phyloP scores from a whole-genome alignment of 2,329 filamentous ascomycete genomes.

The Diaporthe helianthi region DNA sequence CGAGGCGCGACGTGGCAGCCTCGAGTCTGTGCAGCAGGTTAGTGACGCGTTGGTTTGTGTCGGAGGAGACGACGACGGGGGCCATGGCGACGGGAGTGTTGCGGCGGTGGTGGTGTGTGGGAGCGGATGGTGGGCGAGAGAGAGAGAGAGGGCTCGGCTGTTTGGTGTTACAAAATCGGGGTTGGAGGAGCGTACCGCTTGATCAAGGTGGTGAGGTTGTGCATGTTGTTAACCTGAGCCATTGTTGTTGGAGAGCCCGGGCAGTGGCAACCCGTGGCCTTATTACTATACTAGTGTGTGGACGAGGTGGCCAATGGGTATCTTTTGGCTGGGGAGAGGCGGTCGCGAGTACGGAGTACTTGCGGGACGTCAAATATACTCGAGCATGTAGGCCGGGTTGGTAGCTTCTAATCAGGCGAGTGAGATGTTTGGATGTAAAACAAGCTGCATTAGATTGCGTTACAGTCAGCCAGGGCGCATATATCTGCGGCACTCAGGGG shows the following conservation, averaged over 20 bases:
- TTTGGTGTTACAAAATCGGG: background rate
- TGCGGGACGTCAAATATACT: slow-evolving; percentile 10
- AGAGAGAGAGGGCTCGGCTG: slow-evolving; percentile 19
- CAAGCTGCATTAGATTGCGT: slow-evolving; percentile 16
- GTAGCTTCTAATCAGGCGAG: slow-evolving; percentile 7
- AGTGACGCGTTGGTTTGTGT: slow-evolving; percentile 50
- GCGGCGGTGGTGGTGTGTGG: slow-evolving; percentile 1
- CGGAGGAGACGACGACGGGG: slow-evolving; percentile 35
- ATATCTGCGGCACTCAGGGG: slow-evolving; percentile 23
- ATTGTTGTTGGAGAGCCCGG: slow-evolving; percentile 27
- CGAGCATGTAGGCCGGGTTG: background rate
- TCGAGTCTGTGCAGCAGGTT: slow-evolving; percentile 76
- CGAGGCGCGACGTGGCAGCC: slow-evolving; percentile 92
- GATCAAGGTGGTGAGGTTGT: slow-evolving; percentile 96
- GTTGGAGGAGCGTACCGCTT: slow-evolving; percentile 75
- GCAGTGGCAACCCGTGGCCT: slow-evolving; percentile 31
- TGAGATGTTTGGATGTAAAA: slow-evolving; percentile 17
- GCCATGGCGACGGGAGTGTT: slow-evolving; percentile 30
- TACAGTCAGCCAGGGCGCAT: slow-evolving; percentile 20
- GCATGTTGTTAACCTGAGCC: slow-evolving; percentile 72
- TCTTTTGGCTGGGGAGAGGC: slow-evolving; percentile 23
- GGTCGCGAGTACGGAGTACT: slow-evolving; percentile 27
- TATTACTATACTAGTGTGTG: background rate
- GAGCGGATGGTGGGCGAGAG: background rate
- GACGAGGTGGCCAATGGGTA: slow-evolving; percentile 24